Evolutionary conservation across 2,329 filamentous ascomycete species (phyloP).

Genomic region (Raffaelea arxii): DNA sequence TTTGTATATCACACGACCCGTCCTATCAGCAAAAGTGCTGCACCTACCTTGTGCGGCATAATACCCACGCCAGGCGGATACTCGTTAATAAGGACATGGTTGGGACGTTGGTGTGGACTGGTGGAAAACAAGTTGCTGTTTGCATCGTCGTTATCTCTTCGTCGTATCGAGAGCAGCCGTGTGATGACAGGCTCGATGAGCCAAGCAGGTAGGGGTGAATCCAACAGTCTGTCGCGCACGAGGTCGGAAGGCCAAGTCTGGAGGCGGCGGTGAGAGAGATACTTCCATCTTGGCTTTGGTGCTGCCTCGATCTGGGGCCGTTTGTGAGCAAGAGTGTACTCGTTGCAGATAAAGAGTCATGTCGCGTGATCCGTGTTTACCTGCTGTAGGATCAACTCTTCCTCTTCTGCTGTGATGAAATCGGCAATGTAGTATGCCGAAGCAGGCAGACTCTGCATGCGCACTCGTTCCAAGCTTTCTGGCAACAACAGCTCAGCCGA

Average conservation of each 20-base stretch:
- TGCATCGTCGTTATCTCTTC: background rate
- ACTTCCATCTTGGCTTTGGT: constrained; percentile 73
- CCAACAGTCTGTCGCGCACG: constrained; percentile 66
- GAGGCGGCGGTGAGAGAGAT: constrained; percentile 77
- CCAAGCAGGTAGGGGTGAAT: constrained; percentile 65
- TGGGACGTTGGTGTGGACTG: constrained; percentile 68
- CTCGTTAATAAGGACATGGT: constrained; percentile 91
- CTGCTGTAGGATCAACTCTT: constrained; percentile 60
- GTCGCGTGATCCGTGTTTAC: constrained; percentile 30
- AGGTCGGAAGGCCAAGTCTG: constrained; percentile 86
- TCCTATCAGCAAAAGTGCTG: constrained; percentile 15
- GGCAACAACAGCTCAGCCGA: constrained; percentile 24
- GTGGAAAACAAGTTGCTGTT: constrained; percentile 39
- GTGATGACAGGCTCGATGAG: constrained; percentile 60
- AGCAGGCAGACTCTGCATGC: constrained; percentile 46
- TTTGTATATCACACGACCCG: background rate
- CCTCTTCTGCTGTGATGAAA: constrained; percentile 72
- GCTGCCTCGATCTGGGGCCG: constrained; percentile 42
- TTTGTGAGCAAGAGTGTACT: no score
- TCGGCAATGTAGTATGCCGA: constrained; percentile 76
- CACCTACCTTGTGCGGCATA: constrained; percentile 70
- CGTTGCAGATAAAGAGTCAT: no score
- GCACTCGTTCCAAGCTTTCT: constrained; percentile 37
- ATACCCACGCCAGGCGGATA: constrained; percentile 86
- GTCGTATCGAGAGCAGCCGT: constrained; percentile 41